Evolutionary conservation across 1,284 basidiomycete species (phyloP), one percentile per base, ranked within the genome.

Genomic region (Trametes hirsuta): DNA sequence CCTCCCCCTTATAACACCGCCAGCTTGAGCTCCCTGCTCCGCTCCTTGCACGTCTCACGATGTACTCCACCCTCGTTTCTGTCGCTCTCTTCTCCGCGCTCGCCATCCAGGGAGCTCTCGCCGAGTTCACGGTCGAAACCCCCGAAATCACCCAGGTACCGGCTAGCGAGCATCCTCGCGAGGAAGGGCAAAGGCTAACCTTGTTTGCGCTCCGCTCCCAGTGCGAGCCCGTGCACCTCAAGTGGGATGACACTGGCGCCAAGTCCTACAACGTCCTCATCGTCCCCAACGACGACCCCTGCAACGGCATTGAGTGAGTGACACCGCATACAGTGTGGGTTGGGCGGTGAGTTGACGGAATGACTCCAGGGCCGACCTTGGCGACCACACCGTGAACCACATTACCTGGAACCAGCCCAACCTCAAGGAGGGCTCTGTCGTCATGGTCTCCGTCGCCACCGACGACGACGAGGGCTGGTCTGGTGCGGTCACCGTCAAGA

Each of bases 51-150:
- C 60, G 55, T 59, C 66, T 58, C 61, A 78, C 71, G 69, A 92
- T 92, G 90, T 87, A 85, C 83, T 77, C 85, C 77, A 88, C 90
- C 78, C 76, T 92, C 88, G 53, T 90, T 90, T 80, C 81, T 62
- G 73, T 83, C 76, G 79, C 86, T 73, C 82, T 91, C 84, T 76
- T 90, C 79, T 75, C 81, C 70, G 72, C 79, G 66, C 75, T 85
- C 72, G 80, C 81, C 72, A 69, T 84, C 71, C 78, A 71, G 66
- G 77, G 77, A 71, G 85, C 78, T 56, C 67, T 81, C 54, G 86
- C 88, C 48, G 77, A 76, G 9, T 81, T 90, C 67, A 69, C 74
- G 40, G 76, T 90, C 69, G 70, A 69, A 63, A 84, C 82, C 37
- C 84, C 66, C 44, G 58, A 66, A 2, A 58, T 90, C 53, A 75